These are phyloP conservation scores for Colletotrichum melonis DNA, from an alignment of 2,329 filamentous ascomycete genomes.

Conservation along the genomic window DNA sequence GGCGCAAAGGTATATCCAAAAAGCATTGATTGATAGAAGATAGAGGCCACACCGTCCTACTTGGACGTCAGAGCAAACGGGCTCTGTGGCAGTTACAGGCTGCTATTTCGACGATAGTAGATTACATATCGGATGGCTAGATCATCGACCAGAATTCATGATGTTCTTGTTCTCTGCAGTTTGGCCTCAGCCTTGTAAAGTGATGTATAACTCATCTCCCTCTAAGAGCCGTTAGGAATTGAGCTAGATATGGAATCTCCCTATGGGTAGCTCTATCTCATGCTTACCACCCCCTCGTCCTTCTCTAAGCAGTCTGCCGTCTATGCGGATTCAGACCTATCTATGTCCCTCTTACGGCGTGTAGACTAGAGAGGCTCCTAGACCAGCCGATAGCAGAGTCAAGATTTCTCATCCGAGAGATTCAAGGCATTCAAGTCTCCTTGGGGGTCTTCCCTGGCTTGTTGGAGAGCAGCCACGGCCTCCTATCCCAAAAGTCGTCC, in stretches of 20 bases:
- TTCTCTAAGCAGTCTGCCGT: neutral
- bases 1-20: neutral
- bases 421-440: conserved; percentile 52
- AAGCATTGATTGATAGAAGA: neutral
- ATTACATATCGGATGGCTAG: neutral
- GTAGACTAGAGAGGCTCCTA: neutral
- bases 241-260: neutral
- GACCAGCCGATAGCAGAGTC: neutral
- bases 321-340: neutral
- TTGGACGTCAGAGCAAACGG: neutral
- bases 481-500: conserved; percentile 90
- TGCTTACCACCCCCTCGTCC: neutral
- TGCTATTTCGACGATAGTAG: neutral
- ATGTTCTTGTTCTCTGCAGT: neutral
- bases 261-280: neutral
- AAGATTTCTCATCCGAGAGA: conserved; percentile 1
- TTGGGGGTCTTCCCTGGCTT: conserved; percentile 78
- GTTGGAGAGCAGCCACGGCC: conserved; percentile 86
- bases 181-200: neutral
- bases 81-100: neutral
- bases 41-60: neutral
- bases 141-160: neutral
- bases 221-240: neutral
- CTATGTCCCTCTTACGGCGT: too few species aligned
- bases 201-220: neutral